Evolutionary conservation across 257 asterid genomes (phyloP).

Genomic region (Cinchona pubescens): DNA sequence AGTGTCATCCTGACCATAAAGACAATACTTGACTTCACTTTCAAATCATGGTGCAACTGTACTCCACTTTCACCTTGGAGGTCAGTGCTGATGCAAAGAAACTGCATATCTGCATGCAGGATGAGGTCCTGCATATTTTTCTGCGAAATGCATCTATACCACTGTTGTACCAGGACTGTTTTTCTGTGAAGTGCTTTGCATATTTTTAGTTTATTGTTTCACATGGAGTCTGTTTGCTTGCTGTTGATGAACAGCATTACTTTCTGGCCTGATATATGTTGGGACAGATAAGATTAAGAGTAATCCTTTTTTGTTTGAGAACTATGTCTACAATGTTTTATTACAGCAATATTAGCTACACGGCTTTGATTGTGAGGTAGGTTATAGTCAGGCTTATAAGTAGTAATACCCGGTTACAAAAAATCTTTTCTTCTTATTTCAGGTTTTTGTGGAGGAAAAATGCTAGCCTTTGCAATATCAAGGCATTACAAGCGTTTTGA

Average conservation of each 20-base stretch:
- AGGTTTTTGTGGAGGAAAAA: slow-evolving; percentile 95
- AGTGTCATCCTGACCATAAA: background rate
- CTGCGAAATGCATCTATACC: too few relatives aligned
- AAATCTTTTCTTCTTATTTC: slow-evolving; percentile 10
- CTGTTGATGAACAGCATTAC: background rate
- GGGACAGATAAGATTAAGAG: too few relatives aligned
- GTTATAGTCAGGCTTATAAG: background rate
- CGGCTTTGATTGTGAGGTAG: background rate
- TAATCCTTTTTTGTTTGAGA: background rate
- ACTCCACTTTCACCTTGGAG: background rate
- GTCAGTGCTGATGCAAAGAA: background rate
- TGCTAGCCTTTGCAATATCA: slow-evolving; percentile 87
- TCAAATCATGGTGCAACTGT: background rate
- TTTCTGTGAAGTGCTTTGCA: background rate
- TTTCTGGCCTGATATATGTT: background rate
- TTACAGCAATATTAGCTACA: background rate
- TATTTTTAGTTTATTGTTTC: background rate
- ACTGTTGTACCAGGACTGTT: background rate
- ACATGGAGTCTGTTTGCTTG: background rate
- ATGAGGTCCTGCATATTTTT: background rate
- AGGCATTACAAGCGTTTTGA: slow-evolving; percentile 87
- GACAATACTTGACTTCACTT: background rate
- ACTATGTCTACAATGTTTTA: background rate
- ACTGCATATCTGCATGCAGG: background rate
- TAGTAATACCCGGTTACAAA: background rate